These are phyloP conservation scores for Schizosaccharomyces versatilis DNA, from an alignment of 1,139 yeast species.

Conservation along the genomic window DNA sequence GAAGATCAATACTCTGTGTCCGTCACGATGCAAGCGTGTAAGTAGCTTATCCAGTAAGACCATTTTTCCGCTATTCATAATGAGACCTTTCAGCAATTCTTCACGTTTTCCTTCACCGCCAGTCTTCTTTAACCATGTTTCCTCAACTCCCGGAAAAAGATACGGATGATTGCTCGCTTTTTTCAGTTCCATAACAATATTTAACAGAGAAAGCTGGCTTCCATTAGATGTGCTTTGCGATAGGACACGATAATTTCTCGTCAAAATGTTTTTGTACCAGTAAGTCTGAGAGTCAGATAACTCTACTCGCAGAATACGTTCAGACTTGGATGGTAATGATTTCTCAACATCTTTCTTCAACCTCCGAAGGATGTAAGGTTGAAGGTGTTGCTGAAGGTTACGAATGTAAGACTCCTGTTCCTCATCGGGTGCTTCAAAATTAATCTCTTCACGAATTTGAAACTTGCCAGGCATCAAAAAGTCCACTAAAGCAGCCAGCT, in stretches of 20 bases:
- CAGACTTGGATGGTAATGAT: constrained; percentile 84
- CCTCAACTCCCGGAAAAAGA: constrained; percentile 81
- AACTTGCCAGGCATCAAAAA: constrained; percentile 91
- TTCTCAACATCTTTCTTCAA: constrained; percentile 93
- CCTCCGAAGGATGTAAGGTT: constrained; percentile 80
- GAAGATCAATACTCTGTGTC: constrained; percentile 83
- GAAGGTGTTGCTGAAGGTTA: constrained; percentile 58
- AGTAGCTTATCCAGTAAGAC: constrained; percentile 75
- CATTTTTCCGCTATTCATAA: constrained; percentile 97
- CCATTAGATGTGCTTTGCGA: constrained; percentile 29
- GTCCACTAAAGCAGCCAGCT: constrained; percentile 81
- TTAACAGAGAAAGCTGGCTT: constrained; percentile 57
- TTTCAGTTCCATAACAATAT: constrained; percentile 84
- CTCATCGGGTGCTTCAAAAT: constrained; percentile 68
- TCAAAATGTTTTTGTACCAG: constrained; percentile 77
- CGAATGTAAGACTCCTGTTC: constrained; percentile 78
- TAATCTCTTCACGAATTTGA: constrained; percentile 78
- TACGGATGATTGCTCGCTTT: constrained; percentile 96
- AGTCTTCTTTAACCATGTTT: constrained; percentile 36
- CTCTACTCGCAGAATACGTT: constrained; percentile 83
- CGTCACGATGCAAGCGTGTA: constrained; percentile 68
- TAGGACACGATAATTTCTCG: constrained; percentile 75
- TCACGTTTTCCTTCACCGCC: constrained; percentile 42
- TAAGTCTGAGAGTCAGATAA: constrained; percentile 86
- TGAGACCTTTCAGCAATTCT: constrained; percentile 63